Evolutionary conservation across 2,329 filamentous ascomycete genomes (phyloP).

Genomic region (Parafenestella ontariensis): DNA sequence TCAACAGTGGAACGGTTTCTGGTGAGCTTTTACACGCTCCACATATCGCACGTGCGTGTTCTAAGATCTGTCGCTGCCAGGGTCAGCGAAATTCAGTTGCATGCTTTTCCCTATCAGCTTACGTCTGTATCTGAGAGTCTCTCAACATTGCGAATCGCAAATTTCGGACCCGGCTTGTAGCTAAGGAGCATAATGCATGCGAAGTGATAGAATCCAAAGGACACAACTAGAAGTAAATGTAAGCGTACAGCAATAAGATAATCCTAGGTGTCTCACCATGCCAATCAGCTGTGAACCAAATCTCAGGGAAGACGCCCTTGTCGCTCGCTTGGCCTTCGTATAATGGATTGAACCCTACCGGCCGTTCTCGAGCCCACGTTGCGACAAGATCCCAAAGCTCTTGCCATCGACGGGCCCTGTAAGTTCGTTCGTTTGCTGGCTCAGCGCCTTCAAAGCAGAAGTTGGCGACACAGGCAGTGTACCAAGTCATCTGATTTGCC

Average conservation of each 20-base stretch:
- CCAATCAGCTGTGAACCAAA: conserved; percentile 42
- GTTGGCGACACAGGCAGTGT: conserved; percentile 38
- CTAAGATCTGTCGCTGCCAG: conserved; percentile 25
- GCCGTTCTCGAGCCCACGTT: conserved; percentile 31
- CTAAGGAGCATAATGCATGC: conserved; percentile 38
- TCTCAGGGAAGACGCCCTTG: conserved; percentile 28
- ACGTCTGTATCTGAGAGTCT: conserved; percentile 31
- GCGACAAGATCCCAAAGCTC: conserved; percentile 32
- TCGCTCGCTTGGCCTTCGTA: conserved; percentile 25
- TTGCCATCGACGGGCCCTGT: conserved; percentile 26
- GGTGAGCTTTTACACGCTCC: conserved; percentile 35
- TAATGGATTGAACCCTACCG: conserved; percentile 38
- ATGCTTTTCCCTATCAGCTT: background rate
- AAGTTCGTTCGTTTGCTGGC: conserved; percentile 12
- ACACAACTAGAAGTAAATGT: conserved; percentile 20
- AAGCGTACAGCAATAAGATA: background rate
- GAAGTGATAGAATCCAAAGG: conserved; percentile 39
- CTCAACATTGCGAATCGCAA: conserved; percentile 29
- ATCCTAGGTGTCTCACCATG: conserved; percentile 26
- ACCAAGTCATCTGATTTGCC: conserved; percentile 45
- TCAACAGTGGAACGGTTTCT: conserved; percentile 30
- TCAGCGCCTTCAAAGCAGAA: conserved; percentile 36
- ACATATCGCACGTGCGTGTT: conserved; percentile 36
- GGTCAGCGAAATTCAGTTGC: conserved; percentile 2
- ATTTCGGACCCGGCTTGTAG: conserved; percentile 39